Conservation (phyloP, 2,329 filamentous ascomycete genomes). For the Neurospora sp. region DNA sequence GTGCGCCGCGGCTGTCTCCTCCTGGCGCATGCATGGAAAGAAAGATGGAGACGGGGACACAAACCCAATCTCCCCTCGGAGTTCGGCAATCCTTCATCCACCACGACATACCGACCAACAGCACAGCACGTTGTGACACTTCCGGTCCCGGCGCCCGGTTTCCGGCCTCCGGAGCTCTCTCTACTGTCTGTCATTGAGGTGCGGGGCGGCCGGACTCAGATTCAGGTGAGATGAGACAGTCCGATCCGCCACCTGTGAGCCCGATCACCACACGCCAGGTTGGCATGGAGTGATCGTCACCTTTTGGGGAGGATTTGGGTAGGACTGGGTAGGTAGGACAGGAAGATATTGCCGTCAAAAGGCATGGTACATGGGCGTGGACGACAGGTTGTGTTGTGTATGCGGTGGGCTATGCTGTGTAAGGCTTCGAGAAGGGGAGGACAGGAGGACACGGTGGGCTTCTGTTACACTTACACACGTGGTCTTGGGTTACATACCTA, state of each 20-base stretch:
- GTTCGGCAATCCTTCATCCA: neutral
- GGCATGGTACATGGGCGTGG: neutral
- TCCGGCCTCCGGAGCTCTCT: neutral
- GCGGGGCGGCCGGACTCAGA: neutral
- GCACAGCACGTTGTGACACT: neutral
- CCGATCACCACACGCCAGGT: neutral
- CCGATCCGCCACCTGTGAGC: neutral
- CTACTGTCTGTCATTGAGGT: neutral
- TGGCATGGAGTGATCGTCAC: neutral
- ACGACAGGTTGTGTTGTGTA: neutral
- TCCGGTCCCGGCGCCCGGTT: neutral
- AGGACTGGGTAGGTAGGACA: neutral
- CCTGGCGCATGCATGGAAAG: too few relatives aligned
- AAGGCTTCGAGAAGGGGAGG: neutral
- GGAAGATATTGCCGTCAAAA: neutral
- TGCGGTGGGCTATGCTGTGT: neutral
- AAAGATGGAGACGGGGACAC: neutral
- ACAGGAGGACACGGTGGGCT: neutral
- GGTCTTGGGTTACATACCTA: neutral
- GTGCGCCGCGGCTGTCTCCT: neutral
- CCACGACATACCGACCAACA: neutral
- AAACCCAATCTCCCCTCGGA: neutral
- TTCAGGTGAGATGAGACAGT: neutral
- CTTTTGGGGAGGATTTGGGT: neutral
- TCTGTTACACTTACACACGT: neutral